Conservation (phyloP, 169 alveolate genomes). For the Plasmodium knowlesi region DNA sequence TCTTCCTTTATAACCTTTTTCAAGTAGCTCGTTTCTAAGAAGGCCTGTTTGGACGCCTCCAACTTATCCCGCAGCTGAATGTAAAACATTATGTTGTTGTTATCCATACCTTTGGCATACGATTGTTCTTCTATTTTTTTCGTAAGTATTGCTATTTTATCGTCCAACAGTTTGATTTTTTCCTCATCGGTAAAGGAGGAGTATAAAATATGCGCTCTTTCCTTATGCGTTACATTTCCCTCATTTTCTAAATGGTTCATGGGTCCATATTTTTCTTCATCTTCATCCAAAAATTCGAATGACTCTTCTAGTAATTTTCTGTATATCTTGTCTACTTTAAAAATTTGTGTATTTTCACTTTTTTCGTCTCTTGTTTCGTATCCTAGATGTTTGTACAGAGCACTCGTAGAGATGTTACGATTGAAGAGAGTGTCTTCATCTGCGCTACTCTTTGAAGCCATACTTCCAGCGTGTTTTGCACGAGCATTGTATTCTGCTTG, state of each 20-base stretch:
- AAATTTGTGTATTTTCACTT: slow-evolving; percentile 78
- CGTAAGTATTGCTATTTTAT: slow-evolving; percentile 83
- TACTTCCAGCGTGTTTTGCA: neutral
- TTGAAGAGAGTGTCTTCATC: slow-evolving; percentile 23
- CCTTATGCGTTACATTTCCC: slow-evolving; percentile 64
- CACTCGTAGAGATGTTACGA: slow-evolving; percentile 63
- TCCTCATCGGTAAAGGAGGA: slow-evolving; percentile 84
- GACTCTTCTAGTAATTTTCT: slow-evolving; percentile 86
- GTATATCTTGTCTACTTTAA: slow-evolving; percentile 77
- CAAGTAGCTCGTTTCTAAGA: slow-evolving; percentile 74
- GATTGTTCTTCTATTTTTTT: slow-evolving; percentile 85
- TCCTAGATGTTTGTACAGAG: slow-evolving; percentile 80
- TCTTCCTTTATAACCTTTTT: slow-evolving; percentile 2
- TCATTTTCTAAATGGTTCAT: slow-evolving; percentile 9
- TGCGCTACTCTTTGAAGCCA: neutral
- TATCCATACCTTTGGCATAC: slow-evolving; percentile 80
- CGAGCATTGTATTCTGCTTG: neutral
- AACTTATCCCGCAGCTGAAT: slow-evolving; percentile 87
- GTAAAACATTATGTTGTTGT: slow-evolving; percentile 76
- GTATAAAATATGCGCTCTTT: slow-evolving; percentile 84
- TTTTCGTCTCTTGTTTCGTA: slow-evolving; percentile 80
- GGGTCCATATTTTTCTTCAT: slow-evolving; percentile 79
- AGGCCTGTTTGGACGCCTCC: slow-evolving; percentile 89
- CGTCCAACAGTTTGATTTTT: slow-evolving; percentile 84
- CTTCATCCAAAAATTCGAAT: slow-evolving; percentile 86